Evolutionary conservation across 805 yeast species (phyloP), one percentile per base, ranked within the genome.

Genomic region (Metschnikowia sp.): DNA sequence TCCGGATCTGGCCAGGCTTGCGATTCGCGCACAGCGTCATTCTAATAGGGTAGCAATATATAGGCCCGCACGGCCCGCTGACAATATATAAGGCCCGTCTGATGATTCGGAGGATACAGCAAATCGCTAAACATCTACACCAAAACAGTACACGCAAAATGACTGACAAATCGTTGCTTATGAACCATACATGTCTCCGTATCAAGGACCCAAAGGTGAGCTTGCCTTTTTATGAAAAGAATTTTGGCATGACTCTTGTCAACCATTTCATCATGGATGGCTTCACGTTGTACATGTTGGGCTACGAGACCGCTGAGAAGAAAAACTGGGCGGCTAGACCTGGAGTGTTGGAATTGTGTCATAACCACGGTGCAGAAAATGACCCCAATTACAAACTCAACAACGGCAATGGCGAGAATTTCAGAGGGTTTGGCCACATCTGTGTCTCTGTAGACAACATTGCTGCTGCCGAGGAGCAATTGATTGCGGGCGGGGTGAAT

Each of bases 351-450:
- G 97, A 90, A 66, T 76, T 92, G 59, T 81, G 90, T 53, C 95
- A 89, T 69, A 79, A 84, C 60, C 82, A 86, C 69, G 94, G 92
- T 10, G 74, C 83, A 40, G 87, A 86, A 66, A 66, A 65, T 48
- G 83, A 82, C 54, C 67, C 73, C 2, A 64, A 69, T 8, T 89
- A 74, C 69, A 74, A 67, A 50, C 66, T 85, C 41, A 85, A 80
- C 69, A 86, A 84, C 61, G 99, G 99, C 50, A 92, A 94, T 64
- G 81, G 76, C 8, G 89, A 84, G 44, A 92, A 95, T 35, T 74
- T 81, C 64, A 79, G 92, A 55, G 98, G 99, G 0, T 92, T 91
- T 62, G 99, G 99, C 19, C 99, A 92, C 68, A 82, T 90, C 49
- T 89, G 97, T 68, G 70, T 92, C 55, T 77, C 96, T 1, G 96